phyloP scores from a whole-genome alignment of 1,284 basidiomycete species.

The Rhodotorula sp. region DNA sequence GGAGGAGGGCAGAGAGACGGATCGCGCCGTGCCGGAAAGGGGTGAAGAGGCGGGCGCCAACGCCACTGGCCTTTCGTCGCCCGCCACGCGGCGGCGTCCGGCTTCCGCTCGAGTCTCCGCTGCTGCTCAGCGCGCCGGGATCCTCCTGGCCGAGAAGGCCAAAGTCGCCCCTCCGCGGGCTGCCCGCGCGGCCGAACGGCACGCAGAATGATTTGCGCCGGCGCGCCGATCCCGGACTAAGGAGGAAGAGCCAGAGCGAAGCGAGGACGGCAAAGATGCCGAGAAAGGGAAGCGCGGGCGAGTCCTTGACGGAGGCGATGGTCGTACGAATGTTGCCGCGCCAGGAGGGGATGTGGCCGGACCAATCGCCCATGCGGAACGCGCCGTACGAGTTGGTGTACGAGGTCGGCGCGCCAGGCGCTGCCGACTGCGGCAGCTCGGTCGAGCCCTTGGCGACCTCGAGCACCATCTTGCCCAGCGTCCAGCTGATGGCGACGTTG shows the following conservation, averaged over 20 bases:
- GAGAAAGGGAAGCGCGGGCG: conserved; percentile 22
- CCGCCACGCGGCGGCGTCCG: conserved; percentile 6
- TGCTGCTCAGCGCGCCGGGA: background rate
- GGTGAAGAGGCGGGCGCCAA: background rate
- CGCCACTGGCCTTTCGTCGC: background rate
- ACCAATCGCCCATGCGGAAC: conserved; percentile 14
- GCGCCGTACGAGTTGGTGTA: background rate
- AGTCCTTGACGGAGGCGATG: conserved; percentile 24
- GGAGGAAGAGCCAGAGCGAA: conserved; percentile 22
- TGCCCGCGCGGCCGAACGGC: conserved; percentile 1
- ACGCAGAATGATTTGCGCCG: conserved; percentile 30
- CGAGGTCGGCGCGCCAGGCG: background rate
- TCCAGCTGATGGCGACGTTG: conserved; percentile 95
- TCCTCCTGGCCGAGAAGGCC: conserved; percentile 24
- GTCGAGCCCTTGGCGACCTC: conserved; percentile 62
- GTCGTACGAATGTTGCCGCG: conserved; percentile 27
- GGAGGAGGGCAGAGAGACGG: conserved; percentile 22
- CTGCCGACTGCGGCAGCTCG: conserved; percentile 11
- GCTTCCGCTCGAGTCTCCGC: conserved; percentile 7
- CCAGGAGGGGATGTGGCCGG: conserved; percentile 37
- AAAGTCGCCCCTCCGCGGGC: conserved; percentile 17
- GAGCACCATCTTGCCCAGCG: conserved; percentile 95
- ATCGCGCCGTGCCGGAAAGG: conserved; percentile 24
- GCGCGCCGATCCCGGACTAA: conserved; percentile 10
- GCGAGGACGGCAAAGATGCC: conserved; percentile 20